Percentiles rank a stretch among this genome's conserved stretches.
Conservation (phyloP, 2,329 filamentous ascomycete species). For the Pyrenochaeta sp. region DNA sequence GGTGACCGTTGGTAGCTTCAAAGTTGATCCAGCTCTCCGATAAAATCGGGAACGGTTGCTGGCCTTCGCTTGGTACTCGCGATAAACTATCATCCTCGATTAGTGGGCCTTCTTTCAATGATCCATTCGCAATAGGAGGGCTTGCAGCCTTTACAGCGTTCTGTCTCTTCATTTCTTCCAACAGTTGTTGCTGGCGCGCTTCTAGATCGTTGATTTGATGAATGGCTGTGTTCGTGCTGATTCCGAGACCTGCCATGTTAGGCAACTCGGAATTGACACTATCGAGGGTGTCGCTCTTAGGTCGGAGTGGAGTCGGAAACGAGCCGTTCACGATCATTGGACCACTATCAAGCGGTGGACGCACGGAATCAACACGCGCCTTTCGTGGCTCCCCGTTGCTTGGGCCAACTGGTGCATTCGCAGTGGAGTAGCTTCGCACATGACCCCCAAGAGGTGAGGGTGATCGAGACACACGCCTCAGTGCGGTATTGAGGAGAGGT, state of each 20-base stretch:
- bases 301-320: conserved; percentile 37
- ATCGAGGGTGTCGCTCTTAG: conserved; percentile 35
- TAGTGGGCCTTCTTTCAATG: conserved; percentile 21
- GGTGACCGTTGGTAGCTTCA: conserved; percentile 31
- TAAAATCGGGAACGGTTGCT: conserved; percentile 35
- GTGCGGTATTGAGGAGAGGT: conserved; percentile 46
- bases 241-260: conserved; percentile 27
- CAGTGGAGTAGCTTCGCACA: conserved; percentile 50
- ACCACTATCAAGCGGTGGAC: conserved; percentile 37
- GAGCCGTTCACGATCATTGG: conserved; percentile 52
- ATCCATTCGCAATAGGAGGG: conserved; percentile 36
- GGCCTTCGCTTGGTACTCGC: conserved; percentile 30
- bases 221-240: conserved; percentile 32
- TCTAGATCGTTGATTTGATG: conserved; percentile 36
- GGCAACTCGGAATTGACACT: conserved; percentile 26
- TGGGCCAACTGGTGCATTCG: conserved; percentile 18
- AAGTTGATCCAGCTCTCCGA: conserved; percentile 39
- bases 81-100: conserved; percentile 29
- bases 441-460: conserved; percentile 57
- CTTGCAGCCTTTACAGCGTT: conserved; percentile 29
- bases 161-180: conserved; percentile 44
- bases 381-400: conserved; percentile 30
- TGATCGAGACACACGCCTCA: conserved; percentile 51
- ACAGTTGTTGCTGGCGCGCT: conserved; percentile 39
- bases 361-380: conserved; percentile 36